Evolutionary conservation across 768 basidiomycete species (phyloP).

Genomic region (Gymnopilus junonius): DNA sequence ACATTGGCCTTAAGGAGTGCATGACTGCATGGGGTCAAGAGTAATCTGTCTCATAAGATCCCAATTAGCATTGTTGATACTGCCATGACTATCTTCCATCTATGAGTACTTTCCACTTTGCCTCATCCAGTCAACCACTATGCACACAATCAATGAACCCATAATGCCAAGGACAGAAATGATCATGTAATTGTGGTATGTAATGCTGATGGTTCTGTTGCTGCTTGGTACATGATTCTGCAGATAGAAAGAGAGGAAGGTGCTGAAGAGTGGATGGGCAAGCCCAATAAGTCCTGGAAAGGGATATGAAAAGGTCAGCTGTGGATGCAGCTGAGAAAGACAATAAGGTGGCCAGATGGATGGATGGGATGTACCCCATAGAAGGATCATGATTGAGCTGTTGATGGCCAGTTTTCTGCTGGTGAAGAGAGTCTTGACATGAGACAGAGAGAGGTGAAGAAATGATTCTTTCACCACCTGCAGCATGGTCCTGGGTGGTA

Average conservation of each 20-base stretch:
- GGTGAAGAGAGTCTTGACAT: constrained; percentile 1
- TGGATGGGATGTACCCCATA: not conserved
- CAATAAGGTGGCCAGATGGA: too few species aligned
- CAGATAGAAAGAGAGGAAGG: not conserved
- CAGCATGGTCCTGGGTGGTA: not conserved
- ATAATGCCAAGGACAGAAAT: not conserved
- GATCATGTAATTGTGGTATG: constrained; percentile 2
- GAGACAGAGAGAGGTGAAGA: not conserved
- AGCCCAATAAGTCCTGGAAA: not conserved
- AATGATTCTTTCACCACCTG: not conserved
- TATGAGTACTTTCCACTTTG: not conserved
- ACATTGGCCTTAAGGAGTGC: too few species aligned
- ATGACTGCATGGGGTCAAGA: too few species aligned
- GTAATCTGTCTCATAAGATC: too few species aligned
- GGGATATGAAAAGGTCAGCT: not conserved
- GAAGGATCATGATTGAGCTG: not conserved
- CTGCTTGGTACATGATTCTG: not conserved
- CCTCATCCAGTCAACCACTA: not conserved
- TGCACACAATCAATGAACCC: not conserved
- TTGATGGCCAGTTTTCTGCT: not conserved
- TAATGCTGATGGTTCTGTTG: not conserved
- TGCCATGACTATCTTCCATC: not conserved
- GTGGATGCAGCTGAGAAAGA: too few species aligned
- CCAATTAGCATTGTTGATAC: not conserved
- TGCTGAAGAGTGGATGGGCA: not conserved